Percentiles rank a stretch among this genome's conserved stretches.
Evolutionary conservation across 2,329 filamentous ascomycete species (phyloP).

Genomic region (Pseudogymnoascus sp.): DNA sequence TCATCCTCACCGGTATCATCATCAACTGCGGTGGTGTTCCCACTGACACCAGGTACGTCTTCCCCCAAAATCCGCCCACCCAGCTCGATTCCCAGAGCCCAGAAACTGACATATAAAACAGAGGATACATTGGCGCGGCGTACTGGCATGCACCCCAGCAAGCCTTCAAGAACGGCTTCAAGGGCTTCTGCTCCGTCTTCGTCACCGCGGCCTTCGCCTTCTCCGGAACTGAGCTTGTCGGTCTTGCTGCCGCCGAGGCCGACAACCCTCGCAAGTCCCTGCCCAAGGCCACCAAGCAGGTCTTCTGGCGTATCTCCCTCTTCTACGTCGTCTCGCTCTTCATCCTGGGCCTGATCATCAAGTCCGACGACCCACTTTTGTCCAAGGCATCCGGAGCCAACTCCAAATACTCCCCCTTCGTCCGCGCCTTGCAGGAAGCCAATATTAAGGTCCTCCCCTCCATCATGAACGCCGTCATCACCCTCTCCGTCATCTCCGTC

Average conservation of each 20-base stretch:
- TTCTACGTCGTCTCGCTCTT: slow-evolving; percentile 38
- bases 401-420: slow-evolving; percentile 37
- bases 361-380: slow-evolving; percentile 25
- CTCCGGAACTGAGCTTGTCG: slow-evolving; percentile 54
- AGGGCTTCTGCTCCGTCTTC: slow-evolving; percentile 55
- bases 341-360: slow-evolving; percentile 37
- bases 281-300: slow-evolving; percentile 36
- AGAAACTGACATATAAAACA: neutral
- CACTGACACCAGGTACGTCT: slow-evolving; percentile 20
- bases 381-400: slow-evolving; percentile 23
- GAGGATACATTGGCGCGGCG: slow-evolving; percentile 50
- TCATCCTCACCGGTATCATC: slow-evolving; percentile 56
- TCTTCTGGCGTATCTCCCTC: slow-evolving; percentile 39
- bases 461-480: slow-evolving; percentile 47
- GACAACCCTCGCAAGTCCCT: slow-evolving; percentile 44
- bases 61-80: neutral
- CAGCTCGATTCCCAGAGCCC: neutral
- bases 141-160: slow-evolving; percentile 50
- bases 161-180: slow-evolving; percentile 51
- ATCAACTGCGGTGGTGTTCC: slow-evolving; percentile 48
- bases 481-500: slow-evolving; percentile 43
- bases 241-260: slow-evolving; percentile 51
- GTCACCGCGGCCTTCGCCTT: slow-evolving; percentile 57
- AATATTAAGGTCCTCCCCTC: slow-evolving; percentile 42
- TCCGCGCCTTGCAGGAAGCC: slow-evolving; percentile 43